Conservation (phyloP, 179 eudicot genomes). For the Silene noctiflora region DNA sequence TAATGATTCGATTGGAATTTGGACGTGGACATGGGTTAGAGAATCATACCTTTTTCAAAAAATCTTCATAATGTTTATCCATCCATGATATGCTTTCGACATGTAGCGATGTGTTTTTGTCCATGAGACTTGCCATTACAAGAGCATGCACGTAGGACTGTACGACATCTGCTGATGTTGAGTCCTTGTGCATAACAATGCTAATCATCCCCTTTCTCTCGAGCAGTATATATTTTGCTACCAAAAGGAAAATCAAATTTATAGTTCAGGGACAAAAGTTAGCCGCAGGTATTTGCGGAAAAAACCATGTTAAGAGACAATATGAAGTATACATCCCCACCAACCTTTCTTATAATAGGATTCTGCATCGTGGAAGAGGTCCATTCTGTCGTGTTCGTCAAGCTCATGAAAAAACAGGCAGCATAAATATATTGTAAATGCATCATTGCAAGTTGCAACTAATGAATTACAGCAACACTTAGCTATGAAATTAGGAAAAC, state of each 20-base stretch:
- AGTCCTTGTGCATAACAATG: constrained; percentile 71
- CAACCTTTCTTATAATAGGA: constrained; percentile 68
- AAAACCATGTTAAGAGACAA: not conserved
- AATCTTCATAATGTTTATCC: constrained; percentile 60
- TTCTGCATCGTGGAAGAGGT: constrained; percentile 50
- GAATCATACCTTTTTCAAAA: constrained; percentile 50
- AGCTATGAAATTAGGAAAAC: not conserved
- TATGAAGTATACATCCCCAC: not conserved
- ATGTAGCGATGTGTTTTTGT: constrained; percentile 40
- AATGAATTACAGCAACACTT: not conserved
- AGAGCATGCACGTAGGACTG: constrained; percentile 87
- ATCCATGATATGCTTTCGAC: constrained; percentile 74
- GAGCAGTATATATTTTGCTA: constrained; percentile 70
- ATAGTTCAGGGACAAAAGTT: not conserved
- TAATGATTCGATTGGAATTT: not conserved
- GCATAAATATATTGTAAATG: not conserved
- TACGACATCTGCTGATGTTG: constrained; percentile 57
- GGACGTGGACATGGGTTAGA: not conserved
- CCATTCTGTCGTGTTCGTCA: constrained; percentile 60
- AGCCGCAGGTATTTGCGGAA: not conserved
- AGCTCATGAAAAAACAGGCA: constrained; percentile 5
- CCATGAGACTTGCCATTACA: constrained; percentile 57
- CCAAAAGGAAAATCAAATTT: not conserved
- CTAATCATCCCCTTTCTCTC: constrained; percentile 50
- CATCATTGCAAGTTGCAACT: not conserved